These are phyloP conservation scores for Skeletonema grethae DNA, from an alignment of 108 stramenopile species.

Conservation along the genomic window DNA sequence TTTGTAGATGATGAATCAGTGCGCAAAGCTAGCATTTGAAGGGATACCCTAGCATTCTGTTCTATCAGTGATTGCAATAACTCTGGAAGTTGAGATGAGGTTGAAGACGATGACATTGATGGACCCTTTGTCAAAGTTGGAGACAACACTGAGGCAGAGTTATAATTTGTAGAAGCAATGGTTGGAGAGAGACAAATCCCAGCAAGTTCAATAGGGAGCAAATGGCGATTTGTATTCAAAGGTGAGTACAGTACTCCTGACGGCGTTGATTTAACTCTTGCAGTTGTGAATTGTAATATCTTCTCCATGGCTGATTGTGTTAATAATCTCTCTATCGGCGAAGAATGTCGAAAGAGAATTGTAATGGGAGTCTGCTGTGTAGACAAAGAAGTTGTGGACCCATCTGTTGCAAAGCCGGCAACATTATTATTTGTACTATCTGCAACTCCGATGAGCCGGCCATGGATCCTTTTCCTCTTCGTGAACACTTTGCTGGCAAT, in stretches of 20 bases:
- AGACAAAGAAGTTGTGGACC: neutral
- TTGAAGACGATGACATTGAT: constrained; percentile 4
- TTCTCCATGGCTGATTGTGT: constrained; percentile 66
- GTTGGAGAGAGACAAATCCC: constrained; percentile 19
- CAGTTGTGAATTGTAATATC: constrained; percentile 20
- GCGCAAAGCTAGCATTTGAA: constrained; percentile 60
- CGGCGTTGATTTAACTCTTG: constrained; percentile 3
- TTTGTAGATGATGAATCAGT: neutral
- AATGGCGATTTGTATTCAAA: constrained; percentile 46
- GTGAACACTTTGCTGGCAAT: constrained; percentile 59
- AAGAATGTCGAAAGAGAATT: constrained; percentile 65
- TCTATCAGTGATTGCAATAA: constrained; percentile 49
- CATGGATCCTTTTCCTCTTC: constrained; percentile 62
- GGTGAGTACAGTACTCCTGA: constrained; percentile 31
- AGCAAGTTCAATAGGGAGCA: constrained; percentile 46
- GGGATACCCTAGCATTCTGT: constrained; percentile 53
- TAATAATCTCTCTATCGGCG: constrained; percentile 68
- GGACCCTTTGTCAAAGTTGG: neutral
- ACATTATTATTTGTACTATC: neutral
- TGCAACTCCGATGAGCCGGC: constrained; percentile 62
- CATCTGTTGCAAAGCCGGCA: neutral
- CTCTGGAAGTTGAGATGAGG: constrained; percentile 10
- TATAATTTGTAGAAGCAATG: neutral
- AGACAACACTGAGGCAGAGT: constrained; percentile 22
- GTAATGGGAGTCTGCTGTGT: constrained; percentile 38